A percentile compares a stretch with the other conserved stretches of the same genome.
phyloP scores from a whole-genome alignment of 1,284 basidiomycete species.

The Leccinum fuscescens region DNA sequence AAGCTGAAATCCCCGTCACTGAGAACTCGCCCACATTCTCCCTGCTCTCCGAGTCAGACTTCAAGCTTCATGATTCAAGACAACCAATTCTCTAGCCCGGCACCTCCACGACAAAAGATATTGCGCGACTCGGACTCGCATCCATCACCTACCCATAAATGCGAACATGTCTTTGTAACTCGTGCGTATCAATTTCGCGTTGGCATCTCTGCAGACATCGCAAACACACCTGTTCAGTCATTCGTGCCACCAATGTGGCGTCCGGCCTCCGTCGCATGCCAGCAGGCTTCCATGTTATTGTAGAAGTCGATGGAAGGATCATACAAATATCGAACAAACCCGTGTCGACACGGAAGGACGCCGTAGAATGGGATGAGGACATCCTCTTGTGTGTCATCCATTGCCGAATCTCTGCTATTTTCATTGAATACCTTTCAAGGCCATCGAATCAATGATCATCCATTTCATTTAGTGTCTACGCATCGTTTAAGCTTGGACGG shows the following conservation, averaged over 20 bases:
- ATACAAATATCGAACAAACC: neutral
- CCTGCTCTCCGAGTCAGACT: no score
- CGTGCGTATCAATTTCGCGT: no score
- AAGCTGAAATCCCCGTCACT: no score
- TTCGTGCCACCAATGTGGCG: neutral
- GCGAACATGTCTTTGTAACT: no score
- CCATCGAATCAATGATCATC: neutral
- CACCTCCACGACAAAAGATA: no score
- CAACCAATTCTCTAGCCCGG: no score
- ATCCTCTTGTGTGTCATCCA: neutral
- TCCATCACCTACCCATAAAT: no score
- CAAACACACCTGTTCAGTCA: neutral
- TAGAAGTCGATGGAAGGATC: neutral
- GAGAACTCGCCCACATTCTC: no score
- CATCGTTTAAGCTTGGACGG: neutral
- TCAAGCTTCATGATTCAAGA: no score
- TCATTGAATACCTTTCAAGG: neutral
- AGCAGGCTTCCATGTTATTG: neutral
- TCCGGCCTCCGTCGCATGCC: neutral
- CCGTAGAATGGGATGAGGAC: neutral
- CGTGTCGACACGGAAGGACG: neutral
- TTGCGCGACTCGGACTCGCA: no score
- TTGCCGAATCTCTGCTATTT: neutral
- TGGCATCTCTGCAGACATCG: no score
- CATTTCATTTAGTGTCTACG: neutral